These are phyloP conservation scores for Diplogelasinospora grovesii DNA, from an alignment of 495 filamentous ascomycete species.

Conservation along the genomic window DNA sequence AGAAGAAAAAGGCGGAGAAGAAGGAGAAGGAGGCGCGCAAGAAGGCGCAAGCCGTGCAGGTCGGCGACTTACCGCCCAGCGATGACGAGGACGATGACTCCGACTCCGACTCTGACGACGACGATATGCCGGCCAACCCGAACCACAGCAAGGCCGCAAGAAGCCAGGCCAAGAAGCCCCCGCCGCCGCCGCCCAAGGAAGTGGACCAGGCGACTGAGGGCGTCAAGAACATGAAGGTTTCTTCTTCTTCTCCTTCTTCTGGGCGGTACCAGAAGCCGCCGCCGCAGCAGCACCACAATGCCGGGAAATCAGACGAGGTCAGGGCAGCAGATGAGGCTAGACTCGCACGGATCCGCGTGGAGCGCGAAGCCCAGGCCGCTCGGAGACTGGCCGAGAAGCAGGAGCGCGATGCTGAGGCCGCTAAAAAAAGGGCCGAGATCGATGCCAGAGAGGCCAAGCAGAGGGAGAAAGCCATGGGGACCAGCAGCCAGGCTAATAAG, in stretches of 20 bases:
- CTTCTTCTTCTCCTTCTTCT: too few relatives aligned
- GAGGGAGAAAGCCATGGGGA: slow-evolving; percentile 48
- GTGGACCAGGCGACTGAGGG: slow-evolving; percentile 45
- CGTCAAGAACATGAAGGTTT: slow-evolving; percentile 36
- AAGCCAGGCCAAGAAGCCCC: slow-evolving; percentile 44
- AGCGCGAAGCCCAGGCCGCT: slow-evolving; percentile 74
- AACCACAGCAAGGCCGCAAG: slow-evolving; percentile 72
- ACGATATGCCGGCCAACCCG: slow-evolving; percentile 75
- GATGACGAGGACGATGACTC: slow-evolving; percentile 57
- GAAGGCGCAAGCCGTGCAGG: slow-evolving; percentile 54
- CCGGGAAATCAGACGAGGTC: slow-evolving; percentile 95
- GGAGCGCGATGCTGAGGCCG: slow-evolving; percentile 57
- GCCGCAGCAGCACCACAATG: slow-evolving; percentile 83
- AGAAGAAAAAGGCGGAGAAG: slow-evolving; percentile 86
- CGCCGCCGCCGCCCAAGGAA: slow-evolving; percentile 20
- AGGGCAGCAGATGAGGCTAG: slow-evolving; percentile 87
- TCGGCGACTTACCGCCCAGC: slow-evolving; percentile 76
- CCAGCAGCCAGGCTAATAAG: slow-evolving; percentile 24
- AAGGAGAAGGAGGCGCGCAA: slow-evolving; percentile 74
- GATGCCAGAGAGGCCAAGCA: slow-evolving; percentile 57
- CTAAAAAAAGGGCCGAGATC: slow-evolving; percentile 42
- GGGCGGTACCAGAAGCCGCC: slow-evolving; percentile 58
- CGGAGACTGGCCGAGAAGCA: slow-evolving; percentile 63
- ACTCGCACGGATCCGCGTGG: slow-evolving; percentile 71
- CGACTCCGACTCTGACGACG: slow-evolving; percentile 46